A percentile compares a stretch with the other conserved stretches of the same genome.
These are phyloP conservation scores for Ganoderma resinaceum DNA, from an alignment of 1,284 basidiomycete genomes.

Conservation along the genomic window DNA sequence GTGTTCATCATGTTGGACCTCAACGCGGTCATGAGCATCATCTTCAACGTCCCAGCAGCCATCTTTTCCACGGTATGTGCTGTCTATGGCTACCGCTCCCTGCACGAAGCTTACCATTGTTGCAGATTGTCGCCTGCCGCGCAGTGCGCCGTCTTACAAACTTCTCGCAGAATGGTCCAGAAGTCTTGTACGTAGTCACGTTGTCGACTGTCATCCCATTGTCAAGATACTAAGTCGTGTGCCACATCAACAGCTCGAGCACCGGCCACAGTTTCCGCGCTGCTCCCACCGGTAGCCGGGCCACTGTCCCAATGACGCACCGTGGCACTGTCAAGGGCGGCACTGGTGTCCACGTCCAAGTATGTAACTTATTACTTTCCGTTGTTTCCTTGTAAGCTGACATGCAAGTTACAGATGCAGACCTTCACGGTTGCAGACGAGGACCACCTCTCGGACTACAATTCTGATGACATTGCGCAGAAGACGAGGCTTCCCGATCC, in stretches of 20 bases:
- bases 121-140: constrained; percentile 25
- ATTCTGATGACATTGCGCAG: constrained; percentile 49
- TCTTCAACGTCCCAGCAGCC: constrained; percentile 44
- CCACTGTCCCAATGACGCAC: constrained; percentile 18
- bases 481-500: constrained; percentile 50
- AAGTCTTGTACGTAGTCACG: constrained; percentile 58
- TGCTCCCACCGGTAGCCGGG: constrained; percentile 17
- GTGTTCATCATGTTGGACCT: constrained; percentile 43
- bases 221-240: constrained; percentile 34
- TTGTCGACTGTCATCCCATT: not conserved
- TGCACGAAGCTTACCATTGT: not conserved
- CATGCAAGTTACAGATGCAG: constrained; percentile 34
- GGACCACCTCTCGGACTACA: constrained; percentile 30
- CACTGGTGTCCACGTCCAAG: constrained; percentile 60
- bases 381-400: not conserved
- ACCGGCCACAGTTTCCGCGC: constrained; percentile 36
- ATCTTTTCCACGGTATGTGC: constrained; percentile 40
- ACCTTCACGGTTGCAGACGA: constrained; percentile 40
- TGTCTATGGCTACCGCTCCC: no score
- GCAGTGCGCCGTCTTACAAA: constrained; percentile 68
- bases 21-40: constrained; percentile 43
- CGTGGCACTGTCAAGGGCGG: constrained; percentile 36
- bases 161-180: constrained; percentile 57
- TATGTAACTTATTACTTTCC: constrained; percentile 31
- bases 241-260: constrained; percentile 43